Base-by-base conservation (phyloP, 805 yeast species). In the Schwanniomyces sp. region DNA sequence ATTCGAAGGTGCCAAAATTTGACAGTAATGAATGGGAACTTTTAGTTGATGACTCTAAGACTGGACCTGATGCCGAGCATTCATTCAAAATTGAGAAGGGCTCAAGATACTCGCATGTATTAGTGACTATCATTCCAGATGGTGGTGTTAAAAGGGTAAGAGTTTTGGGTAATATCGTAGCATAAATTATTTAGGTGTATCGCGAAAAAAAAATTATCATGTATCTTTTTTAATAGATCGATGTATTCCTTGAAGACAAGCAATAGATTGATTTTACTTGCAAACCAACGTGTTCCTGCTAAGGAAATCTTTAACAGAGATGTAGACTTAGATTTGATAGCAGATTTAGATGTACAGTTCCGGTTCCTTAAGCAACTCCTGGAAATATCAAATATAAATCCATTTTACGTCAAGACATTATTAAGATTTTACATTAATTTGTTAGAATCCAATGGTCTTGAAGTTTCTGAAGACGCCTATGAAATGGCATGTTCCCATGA, bases 91-190 rank as follows among this genome's bases (percentile, higher is more conserved):
- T 74, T 14, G 51, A 52, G 3, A 21, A 40, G 10, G 52, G 59
- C 6, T 52, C 53, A n/a, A 59, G 66, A 1, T 80, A 65, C 57
- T 79, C 91, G 8, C 96, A 91, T 63, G 88, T 91, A 27, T 82
- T 84, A 58, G 66, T 92, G 55, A 82, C 88, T 8, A 86, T 92
- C 65, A 86, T 91, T 54, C 99, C 99, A 18, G 99, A 92, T 63
- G 99, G 99, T 43, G 99, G 99, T 51, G 89, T 91, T 47, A 92
- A 92, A 75, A 81, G 99, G 64, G 70, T 92, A 34, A 80, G 96
- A 54, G 94, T 91, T 25, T 80, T 81, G 58, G 98, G 97, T 37
- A 73, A 72, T 28, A 63, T 69, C 43, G 66, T 40, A 16, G 30
- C 47, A 21, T 24, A 37, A 21, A 24, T 11, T 37, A 18, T 26